Base-by-base conservation (phyloP, 805 yeast species). In the Tetrapisispora iriomotensis region DNA sequence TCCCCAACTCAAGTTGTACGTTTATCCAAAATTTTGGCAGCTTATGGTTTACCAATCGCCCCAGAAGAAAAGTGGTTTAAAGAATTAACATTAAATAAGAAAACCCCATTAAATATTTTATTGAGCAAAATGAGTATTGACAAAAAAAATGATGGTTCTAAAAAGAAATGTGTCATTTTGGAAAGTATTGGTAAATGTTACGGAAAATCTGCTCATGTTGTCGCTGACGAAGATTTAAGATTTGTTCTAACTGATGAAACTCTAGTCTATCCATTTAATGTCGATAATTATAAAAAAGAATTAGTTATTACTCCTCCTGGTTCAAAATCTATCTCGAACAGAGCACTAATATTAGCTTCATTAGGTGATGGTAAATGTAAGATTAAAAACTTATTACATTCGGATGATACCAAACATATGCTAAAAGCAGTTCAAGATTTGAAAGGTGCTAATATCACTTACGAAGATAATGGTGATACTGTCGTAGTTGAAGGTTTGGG, bases 331-430 rank as follows among this genome's bases (percentile, higher is more conserved):
- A 90, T 92, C 43, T 88, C 97, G 7, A 92, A 92, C 58, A 77
- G 98, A 60, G 98, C 96, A 6, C 69, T 92, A 43, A 76, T 92
- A 13, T 68, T 92, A 47, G 97, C 98, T 33, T 94, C 97, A 17
- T 72, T 92, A 44, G 95, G 95, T 44, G 64, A 71, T 38, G 97
- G 97, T 32, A 73, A 79, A 20, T 87, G 95, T 56, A 75, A 74
- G 50, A 76, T 92, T 48, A 79, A 78, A 46, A 92, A 92, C 63
- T 67, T 92, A 53, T 72, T 92, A 38, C 96, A 92, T 57, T 90
- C 97, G 3, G 98, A 90, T 56, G 98, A 92, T 58, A 92, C 97
- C 9, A 86, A 82, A 45, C 88, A 83, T 53, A 92, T 92, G 98
- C 69, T 92, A 49, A 75, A 77, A 30, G 98, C 98, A 6, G 82